Base-by-base conservation (phyloP, 257 asterid species). In the Lantana camara region DNA sequence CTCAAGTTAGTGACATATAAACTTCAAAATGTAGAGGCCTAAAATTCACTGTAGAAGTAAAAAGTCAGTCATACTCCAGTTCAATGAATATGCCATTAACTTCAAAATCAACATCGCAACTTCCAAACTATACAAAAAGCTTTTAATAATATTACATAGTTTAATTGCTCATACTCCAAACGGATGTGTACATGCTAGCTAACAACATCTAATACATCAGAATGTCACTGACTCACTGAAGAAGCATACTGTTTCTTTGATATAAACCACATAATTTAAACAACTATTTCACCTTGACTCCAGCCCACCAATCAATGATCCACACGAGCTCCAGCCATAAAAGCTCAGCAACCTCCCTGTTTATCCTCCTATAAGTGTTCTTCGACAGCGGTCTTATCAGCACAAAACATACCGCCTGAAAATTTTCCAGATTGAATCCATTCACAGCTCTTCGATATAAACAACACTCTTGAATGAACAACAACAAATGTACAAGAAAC, bases 281-380 rank as follows among this genome's bases (percentile, higher is more conserved):
- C 10, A 57, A 17, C 16, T 27, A 27, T 23, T 55, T 58, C 79
- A 92, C 98, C 98, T 93, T 87, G 63, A 93, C 91, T 46, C 82
- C 82, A 57, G 97, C 98, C 97, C 97, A 93, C 99, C 99, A 90
- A 79, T 93, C 96, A 32, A 90, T 75, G 20, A 93, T 67, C 99
- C 99, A 93, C n/a, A 93, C 89, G 23, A 90, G 94, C 84, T 93
- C 97, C 75, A 93, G 86, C 99, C 99, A 93, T 72, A 93, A 63
- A 15, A 90, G 78, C 56, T 90, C 96, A 1, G 85, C 88, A 54
- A 90, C 71, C 78, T 67, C 83, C 71, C 88, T 77, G 59, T 93
- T 93, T 38, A 90, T 84, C 83, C 83, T 90, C 85, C 97, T 78
- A 73, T 87, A 90, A 41, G 69, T 66, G 75, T 67, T 93, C 88